phyloP scores from a whole-genome alignment of 352 stramenopile genomes.

The Aphanomyces stellatus region DNA sequence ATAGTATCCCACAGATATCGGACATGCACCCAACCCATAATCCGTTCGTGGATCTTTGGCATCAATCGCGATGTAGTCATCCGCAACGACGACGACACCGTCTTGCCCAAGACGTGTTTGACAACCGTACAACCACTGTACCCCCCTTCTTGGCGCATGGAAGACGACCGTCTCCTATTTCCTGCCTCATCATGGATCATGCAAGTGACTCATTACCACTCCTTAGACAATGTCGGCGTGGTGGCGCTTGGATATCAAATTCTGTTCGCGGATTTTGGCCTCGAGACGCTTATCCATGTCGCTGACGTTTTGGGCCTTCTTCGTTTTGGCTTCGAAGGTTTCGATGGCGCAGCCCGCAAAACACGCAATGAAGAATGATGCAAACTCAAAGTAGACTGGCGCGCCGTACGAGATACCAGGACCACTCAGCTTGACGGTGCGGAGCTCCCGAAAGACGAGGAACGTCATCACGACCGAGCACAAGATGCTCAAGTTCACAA shows the following conservation, averaged over 20 bases:
- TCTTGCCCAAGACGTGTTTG: no score
- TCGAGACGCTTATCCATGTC: slow-evolving; percentile 10
- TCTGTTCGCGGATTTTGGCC: not conserved
- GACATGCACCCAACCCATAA: no score
- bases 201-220: no score
- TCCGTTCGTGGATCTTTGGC: no score
- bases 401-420: not conserved
- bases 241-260: not conserved
- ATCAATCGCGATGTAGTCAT: not conserved
- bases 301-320: not conserved
- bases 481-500: slow-evolving; percentile 2
- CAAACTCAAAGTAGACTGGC: slow-evolving; percentile 4
- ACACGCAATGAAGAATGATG: not conserved
- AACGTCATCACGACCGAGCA: slow-evolving; percentile 6
- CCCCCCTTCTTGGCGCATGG: no score
- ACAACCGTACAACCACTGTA: no score
- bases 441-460: not conserved
- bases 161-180: no score
- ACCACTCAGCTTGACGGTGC: not conserved
- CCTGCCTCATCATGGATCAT: no score
- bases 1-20: no score
- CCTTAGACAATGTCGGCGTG: not conserved
- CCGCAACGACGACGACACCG: not conserved
- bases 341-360: slow-evolving; percentile 11
- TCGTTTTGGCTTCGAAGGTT: not conserved